Conservation (phyloP, 176 grass and related monocot genomes). For the Cenchrus fungigraminus region DNA sequence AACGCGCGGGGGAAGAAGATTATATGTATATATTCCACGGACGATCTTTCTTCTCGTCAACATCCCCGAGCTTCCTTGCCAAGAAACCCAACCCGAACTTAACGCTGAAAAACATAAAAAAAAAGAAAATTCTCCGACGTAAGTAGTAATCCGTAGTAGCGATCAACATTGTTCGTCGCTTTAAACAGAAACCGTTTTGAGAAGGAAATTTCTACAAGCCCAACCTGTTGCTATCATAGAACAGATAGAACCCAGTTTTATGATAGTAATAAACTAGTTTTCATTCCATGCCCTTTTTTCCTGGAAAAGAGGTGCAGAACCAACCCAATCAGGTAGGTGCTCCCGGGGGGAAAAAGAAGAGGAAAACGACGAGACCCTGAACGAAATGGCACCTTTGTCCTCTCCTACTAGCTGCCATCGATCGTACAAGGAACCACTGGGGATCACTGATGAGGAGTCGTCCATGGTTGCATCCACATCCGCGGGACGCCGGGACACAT, state of each 20-base stretch:
- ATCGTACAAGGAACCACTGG: background rate
- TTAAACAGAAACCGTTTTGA: background rate
- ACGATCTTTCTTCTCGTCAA: background rate
- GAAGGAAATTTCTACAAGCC: background rate
- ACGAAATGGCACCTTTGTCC: background rate
- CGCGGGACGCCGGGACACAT: background rate
- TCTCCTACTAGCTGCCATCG: too few relatives aligned
- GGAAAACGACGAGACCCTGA: too few relatives aligned
- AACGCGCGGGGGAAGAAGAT: background rate
- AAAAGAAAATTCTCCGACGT: background rate
- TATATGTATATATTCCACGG: background rate
- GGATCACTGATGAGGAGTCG: background rate
- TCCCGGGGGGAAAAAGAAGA: background rate
- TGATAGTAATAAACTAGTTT: background rate
- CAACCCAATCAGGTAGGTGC: background rate
- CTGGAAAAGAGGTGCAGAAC: background rate
- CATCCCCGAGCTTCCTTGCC: background rate
- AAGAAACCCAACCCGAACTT: constrained; percentile 16
- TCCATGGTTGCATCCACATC: background rate
- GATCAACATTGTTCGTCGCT: background rate
- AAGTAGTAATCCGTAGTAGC: background rate
- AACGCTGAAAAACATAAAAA: background rate
- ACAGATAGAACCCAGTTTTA: background rate
- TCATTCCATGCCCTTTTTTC: background rate
- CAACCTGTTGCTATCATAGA: constrained; percentile 7